phyloP scores from a whole-genome alignment of 805 yeast species.

The Metschnikowia noctiluminum region DNA sequence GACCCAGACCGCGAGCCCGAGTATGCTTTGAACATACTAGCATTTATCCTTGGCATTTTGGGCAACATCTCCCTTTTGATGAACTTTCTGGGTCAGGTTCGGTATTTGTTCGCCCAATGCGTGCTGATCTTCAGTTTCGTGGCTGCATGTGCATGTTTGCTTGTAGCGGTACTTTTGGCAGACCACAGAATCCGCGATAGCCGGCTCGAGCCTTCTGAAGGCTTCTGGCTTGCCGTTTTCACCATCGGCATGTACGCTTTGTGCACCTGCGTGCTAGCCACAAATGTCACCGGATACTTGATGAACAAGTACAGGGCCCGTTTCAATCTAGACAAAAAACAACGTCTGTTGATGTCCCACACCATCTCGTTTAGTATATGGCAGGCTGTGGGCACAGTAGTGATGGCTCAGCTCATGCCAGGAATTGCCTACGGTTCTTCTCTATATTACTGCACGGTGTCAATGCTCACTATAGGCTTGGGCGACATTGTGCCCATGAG shows the following conservation, averaged over 20 bases:
- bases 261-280: slow-evolving; percentile 49
- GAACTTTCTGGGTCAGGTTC: slow-evolving; percentile 60
- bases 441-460: slow-evolving; percentile 67
- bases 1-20: slow-evolving; percentile 36
- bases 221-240: slow-evolving; percentile 75
- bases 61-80: slow-evolving; percentile 69
- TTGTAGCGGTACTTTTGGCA: slow-evolving; percentile 45
- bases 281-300: slow-evolving; percentile 63
- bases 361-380: slow-evolving; percentile 63
- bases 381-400: slow-evolving; percentile 63
- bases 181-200: slow-evolving; percentile 12
- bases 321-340: slow-evolving; percentile 63
- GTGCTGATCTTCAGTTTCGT: slow-evolving; percentile 66
- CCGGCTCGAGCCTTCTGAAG: slow-evolving; percentile 43
- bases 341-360: slow-evolving; percentile 71
- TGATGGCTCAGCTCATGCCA: slow-evolving; percentile 37
- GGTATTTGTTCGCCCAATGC: slow-evolving; percentile 59
- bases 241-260: slow-evolving; percentile 60
- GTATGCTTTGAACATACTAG: slow-evolving; percentile 55
- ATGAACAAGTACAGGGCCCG: slow-evolving; percentile 61
- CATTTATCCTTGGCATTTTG: slow-evolving; percentile 59
- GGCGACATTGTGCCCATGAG: slow-evolving; percentile 67
- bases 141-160: slow-evolving; percentile 51
- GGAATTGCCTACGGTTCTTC: slow-evolving; percentile 56
- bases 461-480: slow-evolving; percentile 74